Percentiles rank a stretch among this genome's conserved stretches.
These are phyloP conservation scores for Cryptosporidium parvum DNA, from an alignment of 169 alveolate species.

Conservation along the genomic window DNA sequence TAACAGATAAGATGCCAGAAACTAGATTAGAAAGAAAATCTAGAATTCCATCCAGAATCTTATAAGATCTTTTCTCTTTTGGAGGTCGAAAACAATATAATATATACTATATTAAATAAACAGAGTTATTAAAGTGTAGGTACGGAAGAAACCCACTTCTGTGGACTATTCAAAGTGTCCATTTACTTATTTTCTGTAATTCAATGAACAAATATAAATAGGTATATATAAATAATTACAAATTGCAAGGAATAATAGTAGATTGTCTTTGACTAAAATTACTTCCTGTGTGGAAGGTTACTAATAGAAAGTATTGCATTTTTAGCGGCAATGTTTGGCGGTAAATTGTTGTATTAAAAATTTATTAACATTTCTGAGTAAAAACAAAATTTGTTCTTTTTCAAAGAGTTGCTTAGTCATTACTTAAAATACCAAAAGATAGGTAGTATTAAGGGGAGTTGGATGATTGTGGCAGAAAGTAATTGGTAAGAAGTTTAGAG, in stretches of 20 bases:
- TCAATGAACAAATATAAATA: background rate
- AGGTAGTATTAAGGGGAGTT: background rate
- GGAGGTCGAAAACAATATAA: background rate
- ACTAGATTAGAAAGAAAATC: constrained; percentile 74
- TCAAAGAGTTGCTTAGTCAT: background rate
- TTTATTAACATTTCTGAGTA: background rate
- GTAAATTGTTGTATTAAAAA: background rate
- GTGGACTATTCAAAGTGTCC: too few relatives aligned
- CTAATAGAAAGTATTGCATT: background rate
- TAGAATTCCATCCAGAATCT: constrained; percentile 64
- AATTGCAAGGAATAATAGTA: background rate
- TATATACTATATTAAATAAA: too few relatives aligned
- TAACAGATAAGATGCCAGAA: constrained; percentile 60
- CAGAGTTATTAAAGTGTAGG: background rate
- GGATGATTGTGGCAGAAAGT: background rate
- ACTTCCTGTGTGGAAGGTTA: background rate
- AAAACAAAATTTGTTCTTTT: background rate
- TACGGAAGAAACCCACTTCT: background rate
- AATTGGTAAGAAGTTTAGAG: background rate
- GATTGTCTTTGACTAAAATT: background rate
- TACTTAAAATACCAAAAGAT: background rate
- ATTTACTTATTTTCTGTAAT: background rate
- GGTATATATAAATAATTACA: background rate
- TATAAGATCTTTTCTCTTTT: background rate
- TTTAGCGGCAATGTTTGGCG: background rate